Evolutionary conservation across 1,284 basidiomycete species (phyloP).

Genomic region (Apiotrichum gracile): DNA sequence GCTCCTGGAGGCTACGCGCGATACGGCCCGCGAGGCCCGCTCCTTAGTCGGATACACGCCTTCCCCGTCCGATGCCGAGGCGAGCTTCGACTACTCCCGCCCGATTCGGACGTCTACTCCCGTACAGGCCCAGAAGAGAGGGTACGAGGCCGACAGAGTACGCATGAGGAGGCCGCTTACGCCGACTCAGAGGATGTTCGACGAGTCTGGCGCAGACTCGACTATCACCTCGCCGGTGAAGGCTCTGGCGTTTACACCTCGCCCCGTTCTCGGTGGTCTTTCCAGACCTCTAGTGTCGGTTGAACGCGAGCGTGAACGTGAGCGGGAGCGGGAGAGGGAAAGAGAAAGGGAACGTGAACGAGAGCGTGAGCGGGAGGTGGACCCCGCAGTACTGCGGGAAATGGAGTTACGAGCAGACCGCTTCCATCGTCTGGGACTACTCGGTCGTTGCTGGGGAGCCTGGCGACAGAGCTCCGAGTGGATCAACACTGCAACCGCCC

Average conservation of each 20-base stretch:
- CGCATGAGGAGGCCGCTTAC: neutral
- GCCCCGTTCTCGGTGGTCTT: no score
- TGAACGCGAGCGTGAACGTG: neutral
- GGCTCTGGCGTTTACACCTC: neutral
- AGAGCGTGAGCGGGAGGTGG: neutral
- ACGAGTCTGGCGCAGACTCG: conserved; percentile 7
- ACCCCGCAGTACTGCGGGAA: conserved; percentile 6
- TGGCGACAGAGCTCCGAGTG: conserved; percentile 37
- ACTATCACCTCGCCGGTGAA: conserved; percentile 1
- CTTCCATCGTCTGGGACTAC: conserved; percentile 36
- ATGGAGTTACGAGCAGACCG: conserved; percentile 36
- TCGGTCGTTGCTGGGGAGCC: conserved; percentile 40
- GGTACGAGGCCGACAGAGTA: neutral
- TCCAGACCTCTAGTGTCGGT: neutral
- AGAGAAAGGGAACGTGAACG: no score
- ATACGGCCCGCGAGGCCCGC: no score
- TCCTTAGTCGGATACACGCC: conserved; percentile 14
- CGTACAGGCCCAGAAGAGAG: conserved; percentile 1
- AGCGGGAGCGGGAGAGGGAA: no score
- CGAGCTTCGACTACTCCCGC: neutral
- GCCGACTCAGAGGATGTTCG: conserved; percentile 2
- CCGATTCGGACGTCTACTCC: conserved; percentile 13
- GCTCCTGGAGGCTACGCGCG: neutral
- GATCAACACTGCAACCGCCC: conserved; percentile 33
- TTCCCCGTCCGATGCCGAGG: conserved; percentile 3